phyloP scores from a whole-genome alignment of 2,329 filamentous ascomycete genomes.

The Plectosphaerella cucumerina region DNA sequence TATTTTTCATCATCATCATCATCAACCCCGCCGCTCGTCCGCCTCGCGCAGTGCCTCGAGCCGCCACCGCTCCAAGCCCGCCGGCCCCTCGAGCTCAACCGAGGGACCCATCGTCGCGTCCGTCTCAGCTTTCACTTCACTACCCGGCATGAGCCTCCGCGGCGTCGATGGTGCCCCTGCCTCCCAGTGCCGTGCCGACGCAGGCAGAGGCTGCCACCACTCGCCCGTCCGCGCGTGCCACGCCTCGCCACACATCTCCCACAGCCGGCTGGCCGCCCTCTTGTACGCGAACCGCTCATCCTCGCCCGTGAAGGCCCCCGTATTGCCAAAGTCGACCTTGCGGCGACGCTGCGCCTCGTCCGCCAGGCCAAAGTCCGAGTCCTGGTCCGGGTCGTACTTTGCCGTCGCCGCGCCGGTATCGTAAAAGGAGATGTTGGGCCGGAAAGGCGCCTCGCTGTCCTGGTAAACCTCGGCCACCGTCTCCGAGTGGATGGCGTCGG shows the following conservation, averaged over 20 bases:
- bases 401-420: slow-evolving; percentile 38
- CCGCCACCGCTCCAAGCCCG: slow-evolving; percentile 33
- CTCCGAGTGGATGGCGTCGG: slow-evolving; percentile 37
- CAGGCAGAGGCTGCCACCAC: slow-evolving; percentile 62
- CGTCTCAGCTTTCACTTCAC: background rate
- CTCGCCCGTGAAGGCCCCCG: slow-evolving; percentile 69
- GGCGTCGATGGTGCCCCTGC: slow-evolving; percentile 12
- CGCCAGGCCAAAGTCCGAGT: slow-evolving; percentile 48
- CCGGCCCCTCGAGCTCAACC: slow-evolving; percentile 29
- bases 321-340: slow-evolving; percentile 62
- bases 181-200: slow-evolving; percentile 66
- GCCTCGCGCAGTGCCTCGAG: slow-evolving; percentile 26
- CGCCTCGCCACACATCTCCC: slow-evolving; percentile 71
- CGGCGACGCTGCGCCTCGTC: slow-evolving; percentile 19
- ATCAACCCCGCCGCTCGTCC: background rate
- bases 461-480: slow-evolving; percentile 67
- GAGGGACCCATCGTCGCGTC: slow-evolving; percentile 12
- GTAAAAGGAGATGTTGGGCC: slow-evolving; percentile 72
- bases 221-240: slow-evolving; percentile 62
- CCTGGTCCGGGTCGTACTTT: slow-evolving; percentile 52
- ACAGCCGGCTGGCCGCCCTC: slow-evolving; percentile 70
- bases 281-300: slow-evolving; percentile 81
- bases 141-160: slow-evolving; percentile 1
- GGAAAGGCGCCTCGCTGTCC: slow-evolving; percentile 70
- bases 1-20: background rate